Conservation (phyloP, 257 asterid genomes). For the Eucommia ulmoides region DNA sequence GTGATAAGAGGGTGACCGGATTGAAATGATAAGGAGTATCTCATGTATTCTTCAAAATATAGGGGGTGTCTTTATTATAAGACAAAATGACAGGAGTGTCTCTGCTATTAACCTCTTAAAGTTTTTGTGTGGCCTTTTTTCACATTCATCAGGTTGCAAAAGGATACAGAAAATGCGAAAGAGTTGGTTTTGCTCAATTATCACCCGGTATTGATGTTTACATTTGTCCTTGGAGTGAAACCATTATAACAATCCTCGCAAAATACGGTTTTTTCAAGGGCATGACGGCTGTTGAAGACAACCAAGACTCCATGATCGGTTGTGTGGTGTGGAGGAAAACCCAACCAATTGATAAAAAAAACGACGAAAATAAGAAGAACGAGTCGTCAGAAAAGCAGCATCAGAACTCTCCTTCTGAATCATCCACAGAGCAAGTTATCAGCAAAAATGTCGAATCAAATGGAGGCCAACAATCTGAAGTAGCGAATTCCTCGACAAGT, state of each 20-base stretch:
- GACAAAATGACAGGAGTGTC: too few relatives aligned
- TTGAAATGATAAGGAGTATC: too few relatives aligned
- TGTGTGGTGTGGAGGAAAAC: conserved; percentile 23
- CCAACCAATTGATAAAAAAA: conserved; percentile 5
- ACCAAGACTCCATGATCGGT: conserved; percentile 16
- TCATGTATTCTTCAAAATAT: too few relatives aligned
- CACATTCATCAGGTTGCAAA: conserved; percentile 11
- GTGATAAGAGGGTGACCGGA: too few relatives aligned
- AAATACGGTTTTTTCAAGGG: conserved; percentile 14
- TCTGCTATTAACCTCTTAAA: too few relatives aligned
- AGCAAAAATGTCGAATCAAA: background rate
- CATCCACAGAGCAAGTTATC: conserved; percentile 2
- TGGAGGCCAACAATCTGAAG: background rate
- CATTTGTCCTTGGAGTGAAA: conserved; percentile 16
- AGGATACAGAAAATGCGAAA: conserved; percentile 8
- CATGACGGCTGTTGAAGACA: conserved; percentile 10
- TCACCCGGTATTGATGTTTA: conserved; percentile 13
- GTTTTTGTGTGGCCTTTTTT: too few relatives aligned
- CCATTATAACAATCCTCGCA: conserved; percentile 18
- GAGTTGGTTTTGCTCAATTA: conserved; percentile 17
- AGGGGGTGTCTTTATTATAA: too few relatives aligned
- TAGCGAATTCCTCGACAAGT: conserved; percentile 4
- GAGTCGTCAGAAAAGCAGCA: conserved; percentile 5
- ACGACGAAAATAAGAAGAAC: background rate
- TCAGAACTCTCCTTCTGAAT: conserved; percentile 4